Evolutionary conservation across 345 rosid genomes (phyloP).

Genomic region (Viola odorata): DNA sequence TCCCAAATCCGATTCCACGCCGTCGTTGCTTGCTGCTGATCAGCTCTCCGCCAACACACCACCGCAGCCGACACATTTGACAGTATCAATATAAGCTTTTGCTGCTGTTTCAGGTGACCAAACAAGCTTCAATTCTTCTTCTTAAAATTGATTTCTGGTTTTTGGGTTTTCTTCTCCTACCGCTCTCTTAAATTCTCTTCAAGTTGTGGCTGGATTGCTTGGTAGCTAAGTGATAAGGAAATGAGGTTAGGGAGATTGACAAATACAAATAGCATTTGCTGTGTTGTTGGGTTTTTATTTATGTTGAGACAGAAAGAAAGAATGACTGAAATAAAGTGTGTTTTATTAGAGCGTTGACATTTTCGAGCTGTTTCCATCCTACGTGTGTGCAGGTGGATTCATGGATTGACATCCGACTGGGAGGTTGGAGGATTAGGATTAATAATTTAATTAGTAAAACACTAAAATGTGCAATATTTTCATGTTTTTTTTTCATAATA

Average conservation of each 20-base stretch:
- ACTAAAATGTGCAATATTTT: too few relatives aligned
- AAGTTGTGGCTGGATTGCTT: neutral
- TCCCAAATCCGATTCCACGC: too few relatives aligned
- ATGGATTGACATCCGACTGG: constrained; percentile 22
- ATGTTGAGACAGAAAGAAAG: constrained; percentile 4
- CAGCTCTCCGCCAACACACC: too few relatives aligned
- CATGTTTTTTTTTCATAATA: too few relatives aligned
- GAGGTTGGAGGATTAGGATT: neutral
- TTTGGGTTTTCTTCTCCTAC: neutral
- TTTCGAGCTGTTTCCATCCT: constrained; percentile 23
- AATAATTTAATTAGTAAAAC: too few relatives aligned
- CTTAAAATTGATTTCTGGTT: neutral
- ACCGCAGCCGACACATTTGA: too few relatives aligned
- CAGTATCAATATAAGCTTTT: constrained; percentile 77
- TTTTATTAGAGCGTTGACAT: constrained; percentile 42
- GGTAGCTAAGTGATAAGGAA: too few relatives aligned
- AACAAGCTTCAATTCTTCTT: constrained; percentile 66
- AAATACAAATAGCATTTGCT: too few relatives aligned
- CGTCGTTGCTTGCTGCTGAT: too few relatives aligned
- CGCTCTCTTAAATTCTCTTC: too few relatives aligned
- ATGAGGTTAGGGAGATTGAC: too few relatives aligned
- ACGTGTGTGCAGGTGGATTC: constrained; percentile 22
- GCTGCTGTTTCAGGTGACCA: constrained; percentile 89
- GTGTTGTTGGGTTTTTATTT: constrained; percentile 19
- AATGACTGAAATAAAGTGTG: neutral